These are phyloP conservation scores for Chionographis japonica DNA, from an alignment of 106 monocot species.

Conservation along the genomic window DNA sequence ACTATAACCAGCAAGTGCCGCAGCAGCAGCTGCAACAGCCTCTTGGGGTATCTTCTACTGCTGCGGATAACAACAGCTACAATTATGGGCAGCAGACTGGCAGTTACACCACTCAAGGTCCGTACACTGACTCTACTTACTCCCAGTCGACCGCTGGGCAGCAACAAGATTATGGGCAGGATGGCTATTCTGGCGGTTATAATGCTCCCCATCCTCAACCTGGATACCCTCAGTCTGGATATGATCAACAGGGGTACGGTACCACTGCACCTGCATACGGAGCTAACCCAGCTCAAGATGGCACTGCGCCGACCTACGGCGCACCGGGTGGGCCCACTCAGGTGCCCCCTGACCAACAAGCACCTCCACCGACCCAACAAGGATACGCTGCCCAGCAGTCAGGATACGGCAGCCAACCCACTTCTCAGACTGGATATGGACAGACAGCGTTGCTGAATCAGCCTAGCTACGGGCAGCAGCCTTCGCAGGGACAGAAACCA, in stretches of 20 bases:
- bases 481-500: background rate
- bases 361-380: conserved; percentile 11
- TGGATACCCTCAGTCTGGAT: conserved; percentile 51
- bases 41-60: conserved; percentile 18
- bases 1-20: conserved; percentile 61
- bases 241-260: conserved; percentile 40
- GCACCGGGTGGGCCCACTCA: conserved; percentile 19
- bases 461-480: conserved; percentile 34
- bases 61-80: conserved; percentile 34
- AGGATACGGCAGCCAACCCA: conserved; percentile 26
- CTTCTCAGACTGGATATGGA: conserved; percentile 42
- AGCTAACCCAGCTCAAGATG: conserved; percentile 29
- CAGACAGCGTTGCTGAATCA: too few relatives aligned
- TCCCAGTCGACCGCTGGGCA: conserved; percentile 39
- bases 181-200: conserved; percentile 42
- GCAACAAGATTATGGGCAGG: conserved; percentile 33
- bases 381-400: conserved; percentile 18
- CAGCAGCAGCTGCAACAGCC: conserved; percentile 25
- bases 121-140: conserved; percentile 47
- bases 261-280: conserved; percentile 22
- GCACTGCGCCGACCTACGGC: conserved; percentile 34
- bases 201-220: conserved; percentile 20
- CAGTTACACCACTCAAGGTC: conserved; percentile 37
- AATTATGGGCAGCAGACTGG: conserved; percentile 42
- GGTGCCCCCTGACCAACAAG: conserved; percentile 24